phyloP scores from a whole-genome alignment of 2,329 filamentous ascomycete genomes.

The Achaetomium macrosporum region DNA sequence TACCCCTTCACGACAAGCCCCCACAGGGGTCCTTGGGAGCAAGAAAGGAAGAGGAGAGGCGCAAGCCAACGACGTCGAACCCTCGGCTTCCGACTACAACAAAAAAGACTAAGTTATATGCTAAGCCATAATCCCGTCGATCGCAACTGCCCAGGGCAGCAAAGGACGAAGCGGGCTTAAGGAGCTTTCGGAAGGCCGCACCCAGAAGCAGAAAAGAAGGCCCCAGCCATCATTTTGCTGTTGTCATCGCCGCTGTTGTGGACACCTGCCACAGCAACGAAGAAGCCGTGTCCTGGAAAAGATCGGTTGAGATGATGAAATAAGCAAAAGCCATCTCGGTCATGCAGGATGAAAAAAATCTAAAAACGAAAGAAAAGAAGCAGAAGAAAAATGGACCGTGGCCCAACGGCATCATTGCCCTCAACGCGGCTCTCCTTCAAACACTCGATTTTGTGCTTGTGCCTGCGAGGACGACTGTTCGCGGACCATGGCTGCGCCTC shows the following conservation, averaged over 20 bases:
- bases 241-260: constrained; percentile 9
- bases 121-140: too few species aligned
- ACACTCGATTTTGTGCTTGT: constrained; percentile 16
- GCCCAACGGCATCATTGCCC: constrained; percentile 4
- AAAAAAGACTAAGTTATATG: too few species aligned
- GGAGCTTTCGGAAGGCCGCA: not conserved
- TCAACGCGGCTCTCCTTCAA: constrained; percentile 20
- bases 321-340: constrained; percentile 45
- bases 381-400: constrained; percentile 1
- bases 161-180: too few species aligned
- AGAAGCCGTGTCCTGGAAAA: constrained; percentile 12
- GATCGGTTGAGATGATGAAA: constrained; percentile 18
- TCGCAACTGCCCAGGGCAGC: too few species aligned
- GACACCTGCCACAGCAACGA: constrained; percentile 19
- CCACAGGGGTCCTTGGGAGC: too few species aligned
- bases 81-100: too few species aligned
- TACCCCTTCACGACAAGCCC: too few species aligned
- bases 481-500: constrained; percentile 12
- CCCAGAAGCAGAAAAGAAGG: constrained; percentile 4
- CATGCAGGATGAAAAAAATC: constrained; percentile 43
- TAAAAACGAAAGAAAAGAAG: constrained; percentile 32
- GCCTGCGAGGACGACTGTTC: constrained; percentile 15
- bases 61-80: too few species aligned
- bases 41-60: too few species aligned
- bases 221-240: constrained; percentile 2